phyloP scores from a whole-genome alignment of 495 filamentous ascomycete genomes.

The Xanthoparmelia taractica region DNA sequence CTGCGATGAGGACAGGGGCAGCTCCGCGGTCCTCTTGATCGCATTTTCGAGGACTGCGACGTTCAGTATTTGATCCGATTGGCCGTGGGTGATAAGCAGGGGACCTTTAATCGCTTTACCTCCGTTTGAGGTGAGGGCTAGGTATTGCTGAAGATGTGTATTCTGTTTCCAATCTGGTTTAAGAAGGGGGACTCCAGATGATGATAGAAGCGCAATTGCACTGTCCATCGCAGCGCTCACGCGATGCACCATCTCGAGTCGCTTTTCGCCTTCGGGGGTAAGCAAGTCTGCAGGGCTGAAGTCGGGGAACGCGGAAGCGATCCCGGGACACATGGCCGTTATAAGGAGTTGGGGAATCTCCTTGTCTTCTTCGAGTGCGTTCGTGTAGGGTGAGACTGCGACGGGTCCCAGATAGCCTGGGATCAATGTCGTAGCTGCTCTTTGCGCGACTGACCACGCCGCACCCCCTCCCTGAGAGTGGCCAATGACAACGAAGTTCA shows the following conservation, averaged over 20 bases:
- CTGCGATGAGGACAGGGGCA: constrained; percentile 16
- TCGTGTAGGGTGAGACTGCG: constrained; percentile 34
- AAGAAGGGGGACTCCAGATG: constrained; percentile 17
- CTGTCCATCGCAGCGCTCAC: constrained; percentile 30
- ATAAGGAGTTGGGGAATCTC: constrained; percentile 11
- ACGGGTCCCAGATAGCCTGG: constrained; percentile 40
- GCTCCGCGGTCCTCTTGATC: constrained; percentile 29
- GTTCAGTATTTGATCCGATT: constrained; percentile 27
- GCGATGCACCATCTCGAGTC: constrained; percentile 26
- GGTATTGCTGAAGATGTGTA: constrained; percentile 19
- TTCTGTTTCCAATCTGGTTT: constrained; percentile 25
- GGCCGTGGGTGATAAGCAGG: constrained; percentile 40
- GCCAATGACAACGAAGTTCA: constrained; percentile 40
- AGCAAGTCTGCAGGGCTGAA: constrained; percentile 24
- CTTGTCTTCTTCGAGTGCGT: constrained; percentile 24
- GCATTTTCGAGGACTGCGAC: constrained; percentile 23
- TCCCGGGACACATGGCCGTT: constrained; percentile 16
- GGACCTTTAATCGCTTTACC: constrained; percentile 34
- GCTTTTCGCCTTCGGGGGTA: constrained; percentile 28
- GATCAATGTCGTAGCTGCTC: constrained; percentile 26
- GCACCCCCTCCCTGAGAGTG: constrained; percentile 46
- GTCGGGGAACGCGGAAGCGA: constrained; percentile 11
- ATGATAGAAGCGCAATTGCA: constrained; percentile 23
- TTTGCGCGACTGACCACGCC: constrained; percentile 41
- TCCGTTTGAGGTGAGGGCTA: constrained; percentile 21